These are phyloP conservation scores for Neurospora sp. DNA, from an alignment of 495 filamentous ascomycete genomes.

Conservation along the genomic window DNA sequence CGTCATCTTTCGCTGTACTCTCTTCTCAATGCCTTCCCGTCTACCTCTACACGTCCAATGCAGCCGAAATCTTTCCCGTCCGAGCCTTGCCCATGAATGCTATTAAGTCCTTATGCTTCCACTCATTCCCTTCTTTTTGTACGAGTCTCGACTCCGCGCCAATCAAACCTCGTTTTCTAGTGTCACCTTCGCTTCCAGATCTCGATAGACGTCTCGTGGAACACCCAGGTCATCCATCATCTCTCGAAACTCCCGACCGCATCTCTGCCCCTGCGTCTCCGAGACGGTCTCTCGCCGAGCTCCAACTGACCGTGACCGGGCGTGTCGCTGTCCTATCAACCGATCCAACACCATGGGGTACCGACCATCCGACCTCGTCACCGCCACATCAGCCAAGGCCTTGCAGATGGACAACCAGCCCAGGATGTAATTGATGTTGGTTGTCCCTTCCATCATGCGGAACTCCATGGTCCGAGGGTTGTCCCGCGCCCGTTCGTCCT, in stretches of 20 bases:
- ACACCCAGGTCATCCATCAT: conserved; percentile 18
- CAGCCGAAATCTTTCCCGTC: neutral
- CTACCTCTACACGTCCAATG: neutral
- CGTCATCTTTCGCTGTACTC: neutral
- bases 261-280: conserved; percentile 1
- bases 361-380: conserved; percentile 5
- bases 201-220: conserved; percentile 3
- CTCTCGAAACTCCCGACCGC: conserved; percentile 13
- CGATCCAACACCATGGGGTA: conserved; percentile 7
- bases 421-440: conserved; percentile 7
- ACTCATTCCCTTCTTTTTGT: neutral
- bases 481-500: conserved; percentile 19
- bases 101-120: neutral
- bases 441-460: conserved; percentile 25
- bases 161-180: conserved; percentile 2
- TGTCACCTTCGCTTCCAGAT: conserved; percentile 15
- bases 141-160: neutral
- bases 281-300: neutral
- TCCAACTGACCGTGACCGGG: neutral
- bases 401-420: conserved; percentile 20
- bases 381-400: conserved; percentile 13
- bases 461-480: conserved; percentile 25
- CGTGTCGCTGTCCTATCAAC: neutral
- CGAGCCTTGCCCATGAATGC: neutral
- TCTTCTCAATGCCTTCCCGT: neutral